These are phyloP conservation scores for Heracleum sosnowskyi DNA, from an alignment of 129 eudicot genomes.

Conservation along the genomic window DNA sequence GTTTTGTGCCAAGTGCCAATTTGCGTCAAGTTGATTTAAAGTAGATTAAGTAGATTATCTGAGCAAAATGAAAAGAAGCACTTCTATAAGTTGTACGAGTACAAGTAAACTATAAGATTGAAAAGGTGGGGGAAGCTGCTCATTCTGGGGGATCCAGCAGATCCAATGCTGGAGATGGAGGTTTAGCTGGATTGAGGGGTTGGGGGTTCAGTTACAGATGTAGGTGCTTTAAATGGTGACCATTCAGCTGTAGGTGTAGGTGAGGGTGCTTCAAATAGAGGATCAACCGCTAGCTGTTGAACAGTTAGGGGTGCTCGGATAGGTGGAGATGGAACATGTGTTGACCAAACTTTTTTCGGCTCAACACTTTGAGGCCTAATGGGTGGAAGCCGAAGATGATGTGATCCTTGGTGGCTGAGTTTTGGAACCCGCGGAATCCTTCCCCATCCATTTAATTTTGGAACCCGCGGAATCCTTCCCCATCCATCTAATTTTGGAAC, in stretches of 20 bases:
- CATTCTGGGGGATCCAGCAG: neutral
- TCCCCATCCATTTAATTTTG: neutral
- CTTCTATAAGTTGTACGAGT: neutral
- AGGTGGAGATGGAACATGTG: neutral
- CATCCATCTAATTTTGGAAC: neutral
- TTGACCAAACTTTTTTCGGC: neutral
- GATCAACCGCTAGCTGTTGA: no score
- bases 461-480: neutral
- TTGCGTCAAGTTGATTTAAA: neutral
- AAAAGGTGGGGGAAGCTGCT: neutral
- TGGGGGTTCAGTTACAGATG: neutral
- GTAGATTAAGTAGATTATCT: neutral
- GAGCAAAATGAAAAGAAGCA: neutral
- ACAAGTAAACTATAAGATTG: neutral
- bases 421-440: neutral
- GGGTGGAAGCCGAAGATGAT: neutral
- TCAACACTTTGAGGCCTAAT: neutral
- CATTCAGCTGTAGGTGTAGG: no score
- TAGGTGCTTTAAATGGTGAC: no score
- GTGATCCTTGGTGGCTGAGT: neutral
- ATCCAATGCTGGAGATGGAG: neutral
- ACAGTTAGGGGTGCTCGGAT: no score
- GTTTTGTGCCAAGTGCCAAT: neutral
- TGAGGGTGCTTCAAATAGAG: no score
- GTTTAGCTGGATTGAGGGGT: neutral